Conservation (phyloP, 2,329 filamentous ascomycete genomes). For the Aspergillus arachidicola region DNA sequence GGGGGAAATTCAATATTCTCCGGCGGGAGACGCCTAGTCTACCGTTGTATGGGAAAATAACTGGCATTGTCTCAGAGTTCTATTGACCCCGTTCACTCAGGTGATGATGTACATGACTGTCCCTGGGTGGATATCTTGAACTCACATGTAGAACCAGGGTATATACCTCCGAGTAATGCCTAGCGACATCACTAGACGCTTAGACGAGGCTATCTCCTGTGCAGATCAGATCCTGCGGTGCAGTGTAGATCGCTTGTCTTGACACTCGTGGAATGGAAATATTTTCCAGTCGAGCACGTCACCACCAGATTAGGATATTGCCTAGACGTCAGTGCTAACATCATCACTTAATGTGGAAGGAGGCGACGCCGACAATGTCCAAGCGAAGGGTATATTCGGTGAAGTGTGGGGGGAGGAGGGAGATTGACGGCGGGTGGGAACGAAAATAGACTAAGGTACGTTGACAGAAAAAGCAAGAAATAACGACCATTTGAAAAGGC, state of each 20-base stretch:
- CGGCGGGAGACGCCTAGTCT: not conserved
- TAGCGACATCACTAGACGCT: not conserved
- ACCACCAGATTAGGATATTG: not conserved
- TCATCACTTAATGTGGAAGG: not conserved
- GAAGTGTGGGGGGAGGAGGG: slow-evolving; percentile 1
- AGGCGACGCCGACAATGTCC: not conserved
- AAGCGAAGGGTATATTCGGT: slow-evolving; percentile 3
- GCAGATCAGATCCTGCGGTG: slow-evolving; percentile 1
- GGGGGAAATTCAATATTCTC: not conserved
- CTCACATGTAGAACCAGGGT: not conserved
- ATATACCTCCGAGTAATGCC: not conserved
- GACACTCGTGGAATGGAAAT: slow-evolving; percentile 1
- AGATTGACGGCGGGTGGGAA: slow-evolving; percentile 6
- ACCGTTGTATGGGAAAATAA: not conserved
- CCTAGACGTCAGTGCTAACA: not conserved
- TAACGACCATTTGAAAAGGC: not conserved
- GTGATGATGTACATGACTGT: no score
- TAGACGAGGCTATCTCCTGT: not conserved
- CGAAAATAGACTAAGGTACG: not conserved
- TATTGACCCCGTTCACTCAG: not conserved
- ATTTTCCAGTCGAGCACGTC: slow-evolving; percentile 1
- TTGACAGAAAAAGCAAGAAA: not conserved
- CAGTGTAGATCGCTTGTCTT: not conserved
- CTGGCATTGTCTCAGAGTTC: not conserved
- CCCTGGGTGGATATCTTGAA: not conserved